Conservation (phyloP, 768 basidiomycete genomes). For the Boletus fagicola region DNA sequence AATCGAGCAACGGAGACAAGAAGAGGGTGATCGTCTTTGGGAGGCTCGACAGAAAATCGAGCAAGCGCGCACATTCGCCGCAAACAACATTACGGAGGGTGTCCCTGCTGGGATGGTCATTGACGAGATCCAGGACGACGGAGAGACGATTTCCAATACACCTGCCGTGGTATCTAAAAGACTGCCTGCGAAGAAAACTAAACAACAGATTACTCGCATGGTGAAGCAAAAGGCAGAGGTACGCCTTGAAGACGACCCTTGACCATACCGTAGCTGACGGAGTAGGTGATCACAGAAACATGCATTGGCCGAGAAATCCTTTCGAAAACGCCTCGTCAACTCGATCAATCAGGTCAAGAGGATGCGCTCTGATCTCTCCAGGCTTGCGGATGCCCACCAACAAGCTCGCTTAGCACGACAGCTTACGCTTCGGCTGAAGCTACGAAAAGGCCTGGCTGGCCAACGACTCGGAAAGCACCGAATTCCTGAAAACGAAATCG, state of each 20-base stretch:
- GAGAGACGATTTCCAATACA: conserved; percentile 32
- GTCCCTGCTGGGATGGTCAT: conserved; percentile 66
- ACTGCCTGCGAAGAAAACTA: conserved; percentile 50
- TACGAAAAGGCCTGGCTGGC: conserved; percentile 67
- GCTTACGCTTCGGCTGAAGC: conserved; percentile 44
- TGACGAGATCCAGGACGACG: conserved; percentile 44
- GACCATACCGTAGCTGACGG: not conserved
- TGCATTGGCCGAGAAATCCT: conserved; percentile 54
- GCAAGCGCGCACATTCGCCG: conserved; percentile 38
- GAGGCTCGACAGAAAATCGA: conserved; percentile 57
- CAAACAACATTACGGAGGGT: conserved; percentile 32
- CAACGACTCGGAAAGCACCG: conserved; percentile 77
- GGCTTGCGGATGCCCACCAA: conserved; percentile 38
- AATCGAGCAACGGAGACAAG: conserved; percentile 57
- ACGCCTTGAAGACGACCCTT: conserved; percentile 10
- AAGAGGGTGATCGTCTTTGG: conserved; percentile 51
- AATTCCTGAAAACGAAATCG: conserved; percentile 64
- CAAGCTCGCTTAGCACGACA: conserved; percentile 39
- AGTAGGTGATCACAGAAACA: conserved; percentile 48
- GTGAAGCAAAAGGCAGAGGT: conserved; percentile 66
- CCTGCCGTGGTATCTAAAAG: conserved; percentile 39
- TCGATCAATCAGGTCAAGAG: conserved; percentile 56
- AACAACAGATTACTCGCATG: conserved; percentile 68
- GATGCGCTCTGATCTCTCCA: conserved; percentile 45
- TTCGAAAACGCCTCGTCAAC: conserved; percentile 59